Evolutionary conservation across 495 filamentous ascomycete genomes (phyloP).

Genomic region (Pseudevernia furfuracea): DNA sequence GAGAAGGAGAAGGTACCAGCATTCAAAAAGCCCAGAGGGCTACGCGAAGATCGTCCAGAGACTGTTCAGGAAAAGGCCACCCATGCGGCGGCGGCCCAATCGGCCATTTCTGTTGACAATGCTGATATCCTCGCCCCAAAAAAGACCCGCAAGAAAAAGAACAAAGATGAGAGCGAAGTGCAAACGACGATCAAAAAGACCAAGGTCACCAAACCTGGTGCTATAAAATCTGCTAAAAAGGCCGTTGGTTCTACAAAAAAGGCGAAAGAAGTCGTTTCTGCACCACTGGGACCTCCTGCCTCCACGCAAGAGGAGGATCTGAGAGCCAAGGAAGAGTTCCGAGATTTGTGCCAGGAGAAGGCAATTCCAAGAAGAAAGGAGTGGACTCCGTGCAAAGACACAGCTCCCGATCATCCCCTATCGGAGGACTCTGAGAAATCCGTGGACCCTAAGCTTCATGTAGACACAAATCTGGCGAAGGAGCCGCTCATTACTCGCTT

Average conservation of each 20-base stretch:
- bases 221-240: neutral
- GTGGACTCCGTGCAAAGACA: slow-evolving; percentile 50
- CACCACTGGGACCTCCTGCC: slow-evolving; percentile 5
- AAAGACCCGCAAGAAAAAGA: slow-evolving; percentile 19
- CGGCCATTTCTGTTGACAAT: neutral
- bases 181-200: slow-evolving; percentile 25
- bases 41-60: neutral
- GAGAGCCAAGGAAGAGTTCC: slow-evolving; percentile 7
- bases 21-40: neutral
- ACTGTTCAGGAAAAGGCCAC: neutral
- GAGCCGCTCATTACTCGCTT: slow-evolving; percentile 25
- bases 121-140: slow-evolving; percentile 8
- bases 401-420: slow-evolving; percentile 11
- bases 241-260: neutral
- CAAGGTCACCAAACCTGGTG: slow-evolving; percentile 22
- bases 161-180: neutral
- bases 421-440: slow-evolving; percentile 25
- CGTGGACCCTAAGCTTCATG: neutral
- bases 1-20: neutral
- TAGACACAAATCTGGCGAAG: slow-evolving; percentile 18
- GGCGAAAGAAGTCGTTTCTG: neutral
- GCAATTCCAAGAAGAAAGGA: slow-evolving; percentile 44
- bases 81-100: neutral
- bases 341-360: slow-evolving; percentile 33
- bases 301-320: slow-evolving; percentile 22